These are phyloP conservation scores for Phytopythium litorale DNA, from an alignment of 352 stramenopile species.

Conservation along the genomic window DNA sequence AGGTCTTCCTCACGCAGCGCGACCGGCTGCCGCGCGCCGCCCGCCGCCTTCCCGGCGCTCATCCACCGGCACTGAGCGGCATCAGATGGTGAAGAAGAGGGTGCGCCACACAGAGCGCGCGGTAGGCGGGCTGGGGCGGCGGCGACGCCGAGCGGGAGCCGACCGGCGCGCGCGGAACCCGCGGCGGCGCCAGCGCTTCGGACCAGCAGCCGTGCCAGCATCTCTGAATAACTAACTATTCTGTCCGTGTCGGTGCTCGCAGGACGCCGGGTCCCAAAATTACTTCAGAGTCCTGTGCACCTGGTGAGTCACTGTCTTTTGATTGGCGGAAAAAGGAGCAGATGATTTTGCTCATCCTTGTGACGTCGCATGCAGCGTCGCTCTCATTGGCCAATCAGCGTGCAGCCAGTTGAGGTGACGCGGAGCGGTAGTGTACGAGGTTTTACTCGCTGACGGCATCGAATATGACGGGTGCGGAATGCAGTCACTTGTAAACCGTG, in stretches of 20 bases:
- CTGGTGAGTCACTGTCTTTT: background rate
- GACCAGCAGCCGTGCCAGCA: background rate
- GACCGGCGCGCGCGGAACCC: background rate
- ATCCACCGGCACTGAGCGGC: background rate
- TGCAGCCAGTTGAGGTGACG: background rate
- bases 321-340: background rate
- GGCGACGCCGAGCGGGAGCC: too few relatives aligned
- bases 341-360: too few relatives aligned
- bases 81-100: background rate
- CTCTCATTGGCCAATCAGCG: background rate
- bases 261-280: background rate
- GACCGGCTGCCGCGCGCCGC: constrained; percentile 17
- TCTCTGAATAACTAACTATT: background rate
- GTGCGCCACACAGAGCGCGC: background rate
- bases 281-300: background rate
- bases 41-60: background rate
- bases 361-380: background rate
- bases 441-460: background rate
- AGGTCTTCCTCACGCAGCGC: constrained; percentile 62
- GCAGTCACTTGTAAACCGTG: too few relatives aligned
- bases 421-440: too few relatives aligned
- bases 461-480: too few relatives aligned
- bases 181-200: background rate
- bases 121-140: background rate
- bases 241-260: background rate